Percentiles rank a stretch among this genome's conserved stretches.
phyloP scores from a whole-genome alignment of 2,329 filamentous ascomycete species.

The Epichloe baconii region DNA sequence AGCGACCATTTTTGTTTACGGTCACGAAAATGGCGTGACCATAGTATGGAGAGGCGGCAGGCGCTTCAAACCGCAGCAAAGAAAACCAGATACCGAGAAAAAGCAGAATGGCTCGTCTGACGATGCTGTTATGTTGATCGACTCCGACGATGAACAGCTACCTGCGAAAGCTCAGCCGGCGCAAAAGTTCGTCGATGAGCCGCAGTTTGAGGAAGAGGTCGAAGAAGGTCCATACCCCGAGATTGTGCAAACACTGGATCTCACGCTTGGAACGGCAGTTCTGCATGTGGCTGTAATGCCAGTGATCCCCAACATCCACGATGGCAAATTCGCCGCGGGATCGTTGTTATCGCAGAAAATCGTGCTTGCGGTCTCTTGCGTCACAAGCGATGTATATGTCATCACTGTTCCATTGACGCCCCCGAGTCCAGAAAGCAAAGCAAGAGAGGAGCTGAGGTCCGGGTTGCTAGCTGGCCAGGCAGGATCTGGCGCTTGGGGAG shows the following conservation, averaged over 20 bases:
- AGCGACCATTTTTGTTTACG: conserved; percentile 49
- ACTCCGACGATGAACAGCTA: conserved; percentile 46
- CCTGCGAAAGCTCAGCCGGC: conserved; percentile 19
- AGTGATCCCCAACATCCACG: conserved; percentile 34
- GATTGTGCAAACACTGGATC: conserved; percentile 46
- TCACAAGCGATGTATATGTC: conserved; percentile 42
- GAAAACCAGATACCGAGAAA: conserved; percentile 19
- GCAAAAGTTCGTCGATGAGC: conserved; percentile 35
- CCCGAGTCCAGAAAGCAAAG: conserved; percentile 46
- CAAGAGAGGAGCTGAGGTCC: conserved; percentile 36
- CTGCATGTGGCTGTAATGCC: conserved; percentile 44
- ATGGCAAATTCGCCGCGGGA: conserved; percentile 31
- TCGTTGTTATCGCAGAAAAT: conserved; percentile 42
- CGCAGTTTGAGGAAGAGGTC: conserved; percentile 42
- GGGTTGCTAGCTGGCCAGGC: conserved; percentile 39
- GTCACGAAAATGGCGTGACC: conserved; percentile 49
- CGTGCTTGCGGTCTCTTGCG: conserved; percentile 47
- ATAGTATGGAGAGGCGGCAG: conserved; percentile 50
- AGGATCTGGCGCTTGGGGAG: conserved; percentile 51
- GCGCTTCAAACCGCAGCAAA: conserved; percentile 37
- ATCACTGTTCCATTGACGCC: conserved; percentile 48
- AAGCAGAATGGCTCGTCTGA: conserved; percentile 39
- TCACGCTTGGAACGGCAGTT: conserved; percentile 44
- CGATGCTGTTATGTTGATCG: conserved; percentile 48
- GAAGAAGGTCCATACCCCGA: conserved; percentile 39